Base-by-base conservation (phyloP, 331 rosid species). In the Quercus phellos region DNA sequence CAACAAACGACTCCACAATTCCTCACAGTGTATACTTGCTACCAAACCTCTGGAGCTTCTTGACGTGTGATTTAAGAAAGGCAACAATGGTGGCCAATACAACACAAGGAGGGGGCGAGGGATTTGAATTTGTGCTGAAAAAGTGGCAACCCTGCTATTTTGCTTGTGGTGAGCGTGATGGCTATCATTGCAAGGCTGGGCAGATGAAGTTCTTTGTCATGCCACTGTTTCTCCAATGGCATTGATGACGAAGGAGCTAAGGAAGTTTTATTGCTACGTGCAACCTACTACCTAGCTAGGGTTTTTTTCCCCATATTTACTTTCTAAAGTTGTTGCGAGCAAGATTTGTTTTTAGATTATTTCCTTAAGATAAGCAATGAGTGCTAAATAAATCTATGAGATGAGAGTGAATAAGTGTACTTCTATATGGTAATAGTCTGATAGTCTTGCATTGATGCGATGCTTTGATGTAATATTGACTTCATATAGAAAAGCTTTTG, bases 111-210 rank as follows among this genome's bases (percentile, higher is more conserved):
- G 32, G 67, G 0, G 84, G 85, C 0, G 16, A 66, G 32, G 90
- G 88, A 2, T 84, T 84, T 34, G 67, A 79, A 67, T 77, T 82
- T 10, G 82, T 38, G 77, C 76, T 87, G 34, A 77, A 74, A 59
- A 55, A 22, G 55, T 84, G 85, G 90, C 71, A 58, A 56, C 88
- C 84, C 24, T 71, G 82, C 74, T 84, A 79, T 68, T 79, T 87
- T n/a, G 68, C 68, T 26, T 27, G 68, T 18, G 38, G 19, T 4
- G 16, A 58, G 30, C 30, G 26, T 13, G 7, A 22, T 58, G 64
- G 64, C 6, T 3, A 21, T 22, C 64, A 58, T 22, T 58, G 64
- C 64, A 58, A 26, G 8, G 16, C 24, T 22, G 64, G 64, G 26
- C 13, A 19, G 13, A 58, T 58, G 64, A 58, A 58, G 17, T 58